Percentiles rank a stretch among this genome's conserved stretches.
Conservation (phyloP, 2,329 filamentous ascomycete species). For the Lasiodiplodia sp. region DNA sequence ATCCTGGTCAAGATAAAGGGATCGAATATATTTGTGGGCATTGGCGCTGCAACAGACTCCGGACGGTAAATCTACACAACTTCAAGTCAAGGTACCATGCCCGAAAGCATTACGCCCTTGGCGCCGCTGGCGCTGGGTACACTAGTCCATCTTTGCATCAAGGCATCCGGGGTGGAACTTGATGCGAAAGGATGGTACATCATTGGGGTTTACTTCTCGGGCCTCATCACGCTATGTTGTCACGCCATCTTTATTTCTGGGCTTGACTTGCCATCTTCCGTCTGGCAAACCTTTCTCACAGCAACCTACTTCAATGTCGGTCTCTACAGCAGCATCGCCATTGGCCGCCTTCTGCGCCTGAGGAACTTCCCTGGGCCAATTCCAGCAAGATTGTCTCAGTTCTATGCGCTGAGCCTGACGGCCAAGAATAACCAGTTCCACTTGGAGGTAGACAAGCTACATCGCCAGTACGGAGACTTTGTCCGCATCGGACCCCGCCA, state of each 20-base stretch:
- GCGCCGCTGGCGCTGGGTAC: slow-evolving; percentile 3
- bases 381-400: slow-evolving; percentile 21
- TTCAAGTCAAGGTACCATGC: background rate
- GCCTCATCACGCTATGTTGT: background rate
- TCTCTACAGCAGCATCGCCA: slow-evolving; percentile 42
- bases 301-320: slow-evolving; percentile 28
- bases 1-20: background rate
- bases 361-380: slow-evolving; percentile 32
- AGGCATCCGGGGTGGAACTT: background rate
- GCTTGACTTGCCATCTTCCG: background rate
- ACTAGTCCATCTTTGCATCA: background rate
- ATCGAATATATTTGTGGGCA: background rate
- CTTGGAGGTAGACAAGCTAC: slow-evolving; percentile 28
- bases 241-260: background rate
- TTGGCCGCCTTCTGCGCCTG: slow-evolving; percentile 51
- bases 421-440: slow-evolving; percentile 13
- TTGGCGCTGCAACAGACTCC: background rate
- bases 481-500: slow-evolving; percentile 35
- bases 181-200: slow-evolving; percentile 7
- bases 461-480: slow-evolving; percentile 29
- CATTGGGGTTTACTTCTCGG: background rate
- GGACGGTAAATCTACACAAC: background rate
- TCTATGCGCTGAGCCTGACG: background rate
- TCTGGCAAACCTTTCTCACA: background rate
- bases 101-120: background rate